Conservation (phyloP, 768 basidiomycete genomes). For the Phanerochaete carnosa region DNA sequence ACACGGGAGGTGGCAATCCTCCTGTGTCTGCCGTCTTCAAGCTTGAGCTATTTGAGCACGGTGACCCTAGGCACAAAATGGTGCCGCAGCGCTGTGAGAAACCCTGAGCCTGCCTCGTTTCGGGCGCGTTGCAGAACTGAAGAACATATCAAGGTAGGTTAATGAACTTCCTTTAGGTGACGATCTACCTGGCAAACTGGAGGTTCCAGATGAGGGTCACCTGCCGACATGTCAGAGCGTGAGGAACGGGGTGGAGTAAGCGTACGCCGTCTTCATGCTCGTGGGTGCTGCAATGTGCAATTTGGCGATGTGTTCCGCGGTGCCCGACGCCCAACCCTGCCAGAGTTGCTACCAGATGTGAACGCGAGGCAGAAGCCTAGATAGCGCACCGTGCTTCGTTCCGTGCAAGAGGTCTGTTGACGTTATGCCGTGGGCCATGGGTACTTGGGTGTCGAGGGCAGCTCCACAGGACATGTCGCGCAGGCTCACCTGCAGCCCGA, state of each 20-base stretch:
- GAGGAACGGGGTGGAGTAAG: neutral
- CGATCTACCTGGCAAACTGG: neutral
- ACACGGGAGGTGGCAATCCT: slow-evolving; percentile 4
- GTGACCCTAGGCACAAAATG: neutral
- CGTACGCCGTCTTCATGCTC: neutral
- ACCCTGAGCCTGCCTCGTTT: neutral
- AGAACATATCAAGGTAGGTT: neutral
- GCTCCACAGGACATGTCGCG: neutral
- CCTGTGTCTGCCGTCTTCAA: neutral
- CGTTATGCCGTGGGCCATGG: neutral
- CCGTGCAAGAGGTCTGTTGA: neutral
- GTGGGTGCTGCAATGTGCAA: neutral
- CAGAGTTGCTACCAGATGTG: neutral
- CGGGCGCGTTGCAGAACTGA: neutral
- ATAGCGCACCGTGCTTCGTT: neutral
- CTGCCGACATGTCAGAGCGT: neutral
- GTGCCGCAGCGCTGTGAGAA: slow-evolving; percentile 1
- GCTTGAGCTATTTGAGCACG: neutral
- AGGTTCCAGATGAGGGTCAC: neutral
- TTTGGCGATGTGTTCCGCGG: neutral
- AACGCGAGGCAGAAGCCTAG: neutral
- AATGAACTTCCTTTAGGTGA: neutral
- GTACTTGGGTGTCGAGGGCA: neutral
- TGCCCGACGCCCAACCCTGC: neutral
- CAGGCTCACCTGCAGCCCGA: neutral